Evolutionary conservation across 2,329 filamentous ascomycete species (phyloP), one percentile per base, ranked within the genome.

Genomic region (Reticulascus tulasneorum): DNA sequence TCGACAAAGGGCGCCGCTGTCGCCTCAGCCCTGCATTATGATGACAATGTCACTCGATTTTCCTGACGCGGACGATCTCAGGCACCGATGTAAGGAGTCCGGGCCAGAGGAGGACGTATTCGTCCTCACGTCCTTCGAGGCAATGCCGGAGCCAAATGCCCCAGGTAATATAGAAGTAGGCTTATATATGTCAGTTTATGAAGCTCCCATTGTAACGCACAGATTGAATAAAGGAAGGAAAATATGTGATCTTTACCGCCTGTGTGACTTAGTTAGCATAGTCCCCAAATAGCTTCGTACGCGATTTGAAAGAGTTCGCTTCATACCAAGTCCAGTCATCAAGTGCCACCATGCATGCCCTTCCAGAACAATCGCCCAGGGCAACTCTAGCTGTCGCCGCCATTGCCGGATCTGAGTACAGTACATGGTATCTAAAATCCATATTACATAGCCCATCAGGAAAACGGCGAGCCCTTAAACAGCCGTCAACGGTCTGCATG

Each of bases 121-220:
- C 77, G 26, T 84, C 75, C 51, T 87, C 84, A 29, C 72, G 72
- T 4, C 79, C 77, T 44, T 89, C 86, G 32, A 93, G 64, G 49
- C 85, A 88, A 44, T 84, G 80, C 25, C 86, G 77, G 13, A 93
- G 70, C 82, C 86, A 91, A 18, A 90, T 79, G 4, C 86, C 83
- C 86, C 87, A 94, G 11, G 79, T 68, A 48, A 94, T 87, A 55
- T 91, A 88, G 54, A 83, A 84, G 59, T 94, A 94, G 12, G 86
- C 86, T 56, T 38, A 24, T 10, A 25, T 22, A 9, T 5, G 27
- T 42, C 31, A 42, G 42, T 36, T 16, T 16, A 33, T 22, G 25
- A 15, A 13, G 10, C 17, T n/a, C n/a, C 11, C 17, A 7, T 9
- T 23, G n/a, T 33, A 23, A 20, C 5, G n/a, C 27, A 13, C 22